A percentile compares a stretch with the other conserved stretches of the same genome.
Conservation (phyloP, 164 flowering plant species). For the Aristolochia californica region DNA sequence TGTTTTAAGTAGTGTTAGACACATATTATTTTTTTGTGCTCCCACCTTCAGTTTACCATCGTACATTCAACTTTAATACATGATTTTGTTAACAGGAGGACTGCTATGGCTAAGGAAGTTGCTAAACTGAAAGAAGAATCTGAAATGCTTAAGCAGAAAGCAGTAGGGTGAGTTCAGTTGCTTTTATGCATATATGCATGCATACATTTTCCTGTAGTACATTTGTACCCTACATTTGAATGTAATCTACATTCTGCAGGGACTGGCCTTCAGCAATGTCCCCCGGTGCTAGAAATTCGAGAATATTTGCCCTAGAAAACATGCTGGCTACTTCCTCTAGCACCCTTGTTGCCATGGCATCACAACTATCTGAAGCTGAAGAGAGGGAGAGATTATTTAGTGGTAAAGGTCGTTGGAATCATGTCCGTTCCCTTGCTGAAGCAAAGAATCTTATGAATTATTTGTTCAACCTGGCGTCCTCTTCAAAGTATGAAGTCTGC, state of each 20-base stretch:
- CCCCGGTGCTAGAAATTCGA: constrained; percentile 96
- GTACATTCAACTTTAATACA: no score
- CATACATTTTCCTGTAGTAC: not conserved
- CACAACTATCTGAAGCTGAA: constrained; percentile 95
- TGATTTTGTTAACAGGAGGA: constrained; percentile 24
- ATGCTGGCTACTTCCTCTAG: constrained; percentile 89
- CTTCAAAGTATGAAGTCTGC: constrained; percentile 52
- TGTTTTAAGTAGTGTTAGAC: no score
- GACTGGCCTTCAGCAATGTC: constrained; percentile 51
- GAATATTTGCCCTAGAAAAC: constrained; percentile 91
- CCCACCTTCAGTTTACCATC: no score
- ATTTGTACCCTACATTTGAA: not conserved
- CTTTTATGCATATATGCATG: not conserved
- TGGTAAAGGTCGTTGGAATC: constrained; percentile 96
- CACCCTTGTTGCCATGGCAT: constrained; percentile 88
- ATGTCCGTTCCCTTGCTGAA: constrained; percentile 82
- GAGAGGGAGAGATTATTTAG: constrained; percentile 77
- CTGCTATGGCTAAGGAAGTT: constrained; percentile 72
- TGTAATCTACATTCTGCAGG: constrained; percentile 22
- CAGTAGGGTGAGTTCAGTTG: constrained; percentile 27
- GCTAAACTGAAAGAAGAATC: constrained; percentile 72
- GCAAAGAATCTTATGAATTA: constrained; percentile 86
- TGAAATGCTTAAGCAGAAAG: constrained; percentile 26
- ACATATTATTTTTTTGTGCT: no score
- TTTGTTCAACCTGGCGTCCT: constrained; percentile 70